Evolutionary conservation across 495 filamentous ascomycete species (phyloP).

Genomic region (Neurospora sp.): DNA sequence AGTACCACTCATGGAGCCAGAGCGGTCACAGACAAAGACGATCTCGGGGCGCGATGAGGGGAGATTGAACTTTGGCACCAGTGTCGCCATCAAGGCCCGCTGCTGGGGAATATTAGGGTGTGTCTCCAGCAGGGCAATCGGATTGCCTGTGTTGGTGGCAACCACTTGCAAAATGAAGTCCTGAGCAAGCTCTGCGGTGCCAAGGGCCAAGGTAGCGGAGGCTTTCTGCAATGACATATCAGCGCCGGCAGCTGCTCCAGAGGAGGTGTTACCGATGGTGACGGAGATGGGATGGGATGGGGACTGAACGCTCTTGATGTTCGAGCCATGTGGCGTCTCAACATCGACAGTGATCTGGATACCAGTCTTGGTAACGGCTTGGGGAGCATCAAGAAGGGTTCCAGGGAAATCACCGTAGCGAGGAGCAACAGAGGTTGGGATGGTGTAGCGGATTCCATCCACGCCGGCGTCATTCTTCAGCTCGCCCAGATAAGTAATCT

Average conservation of each 20-base stretch:
- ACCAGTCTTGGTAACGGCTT: slow-evolving; percentile 19
- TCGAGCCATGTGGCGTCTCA: slow-evolving; percentile 41
- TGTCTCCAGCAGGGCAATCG: slow-evolving; percentile 51
- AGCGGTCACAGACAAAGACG: slow-evolving; percentile 61
- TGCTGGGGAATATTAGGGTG: slow-evolving; percentile 51
- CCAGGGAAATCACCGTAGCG: slow-evolving; percentile 46
- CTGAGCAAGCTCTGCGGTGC: slow-evolving; percentile 33
- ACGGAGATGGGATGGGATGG: slow-evolving; percentile 60
- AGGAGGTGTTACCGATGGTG: slow-evolving; percentile 46
- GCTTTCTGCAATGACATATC: slow-evolving; percentile 44
- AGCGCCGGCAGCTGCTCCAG: slow-evolving; percentile 22
- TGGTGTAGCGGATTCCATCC: slow-evolving; percentile 53
- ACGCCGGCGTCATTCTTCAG: slow-evolving; percentile 54
- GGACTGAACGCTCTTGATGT: slow-evolving; percentile 50
- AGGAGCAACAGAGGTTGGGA: slow-evolving; percentile 53
- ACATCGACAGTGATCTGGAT: slow-evolving; percentile 53
- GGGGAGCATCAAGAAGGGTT: slow-evolving; percentile 8
- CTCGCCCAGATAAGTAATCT: slow-evolving; percentile 56
- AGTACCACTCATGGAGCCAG: slow-evolving; percentile 48
- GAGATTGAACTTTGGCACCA: slow-evolving; percentile 56
- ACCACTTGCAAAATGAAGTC: slow-evolving; percentile 48
- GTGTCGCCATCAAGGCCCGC: slow-evolving; percentile 53
- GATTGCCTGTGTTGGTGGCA: slow-evolving; percentile 43
- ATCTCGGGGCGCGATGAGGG: slow-evolving; percentile 47
- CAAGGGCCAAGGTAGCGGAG: slow-evolving; percentile 49